Base-by-base conservation (phyloP, 352 stramenopile genomes). In the Plasmopara halstedii region DNA sequence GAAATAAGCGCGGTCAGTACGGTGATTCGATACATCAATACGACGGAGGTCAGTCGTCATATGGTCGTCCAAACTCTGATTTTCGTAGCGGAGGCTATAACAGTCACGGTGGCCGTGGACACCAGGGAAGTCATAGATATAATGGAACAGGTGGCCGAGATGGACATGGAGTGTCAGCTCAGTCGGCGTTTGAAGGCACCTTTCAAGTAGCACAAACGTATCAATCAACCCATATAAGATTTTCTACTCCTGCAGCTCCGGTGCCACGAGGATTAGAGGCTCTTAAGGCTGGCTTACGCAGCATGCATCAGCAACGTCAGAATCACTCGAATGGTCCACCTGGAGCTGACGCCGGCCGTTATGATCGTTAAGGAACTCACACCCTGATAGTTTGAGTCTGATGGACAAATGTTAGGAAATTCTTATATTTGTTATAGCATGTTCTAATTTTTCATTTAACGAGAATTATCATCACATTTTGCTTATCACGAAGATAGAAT, bases 281-380 rank as follows among this genome's bases (percentile, higher is more conserved):
- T 18, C 51, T 92, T 20, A 88, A 88, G 52, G 75, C 77, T 19
- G 80, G 80, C 38, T 70, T 92, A 21, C 80, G 80, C 43, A 92
- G 74, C 65, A 92, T 92, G 77, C 80, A 92, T 39, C 74, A 87
- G 55, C 71, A 87, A 39, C 77, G 80, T 26, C 64, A 63, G 37
- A 56, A 51, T 42, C 61, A 65, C 26, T 11, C 42, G 4, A 55
- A 58, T 17, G 53, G 56, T 11, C 53, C 53, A 13, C 29, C 51
- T 11, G 34, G 46, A 19, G 27, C 39, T 31, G 50, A 70, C 21
- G 36, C 54, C 35, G 64, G 50, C 4, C 74, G 72, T 44, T 87
- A 84, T 47, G 72, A 87, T 31, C 71, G 72, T 27, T 84, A 80
- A 62, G 11, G 7, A 4, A n/a, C n/a, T n/a, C n/a, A n/a, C n/a